Percentiles rank a stretch among this genome's conserved stretches.
Evolutionary conservation across 2,329 filamentous ascomycete species (phyloP).

Genomic region (Aschersonia sp.): DNA sequence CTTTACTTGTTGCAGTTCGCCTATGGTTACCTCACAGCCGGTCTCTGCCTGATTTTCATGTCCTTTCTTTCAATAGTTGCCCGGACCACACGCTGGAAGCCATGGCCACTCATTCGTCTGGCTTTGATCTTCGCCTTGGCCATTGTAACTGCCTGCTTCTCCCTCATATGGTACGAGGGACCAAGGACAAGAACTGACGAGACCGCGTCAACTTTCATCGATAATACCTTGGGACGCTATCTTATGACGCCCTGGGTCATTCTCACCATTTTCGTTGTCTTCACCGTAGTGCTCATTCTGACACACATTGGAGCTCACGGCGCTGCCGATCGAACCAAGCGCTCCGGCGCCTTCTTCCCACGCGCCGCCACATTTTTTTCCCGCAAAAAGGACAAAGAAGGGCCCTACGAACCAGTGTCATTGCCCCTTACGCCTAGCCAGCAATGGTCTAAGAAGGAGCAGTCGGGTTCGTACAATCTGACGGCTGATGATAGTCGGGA

Average conservation of each 20-base stretch:
- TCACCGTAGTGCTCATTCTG: constrained; percentile 15
- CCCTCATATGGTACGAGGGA: constrained; percentile 11
- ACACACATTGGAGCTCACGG: constrained; percentile 15
- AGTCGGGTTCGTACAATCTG: background rate
- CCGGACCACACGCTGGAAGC: constrained; percentile 14
- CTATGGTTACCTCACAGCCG: constrained; percentile 19
- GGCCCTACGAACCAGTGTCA: constrained; percentile 5
- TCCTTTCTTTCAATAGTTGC: constrained; percentile 15
- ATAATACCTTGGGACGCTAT: constrained; percentile 6
- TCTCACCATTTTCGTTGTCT: constrained; percentile 19
- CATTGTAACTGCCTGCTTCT: constrained; percentile 13
- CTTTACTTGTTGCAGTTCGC: constrained; percentile 13
- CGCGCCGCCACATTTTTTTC: background rate
- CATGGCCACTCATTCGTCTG: constrained; percentile 17
- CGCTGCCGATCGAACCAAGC: constrained; percentile 1
- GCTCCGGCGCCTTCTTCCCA: constrained; percentile 3
- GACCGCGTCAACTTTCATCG: background rate
- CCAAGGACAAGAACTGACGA: background rate
- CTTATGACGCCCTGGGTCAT: constrained; percentile 16
- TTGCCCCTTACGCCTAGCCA: constrained; percentile 1
- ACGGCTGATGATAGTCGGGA: background rate
- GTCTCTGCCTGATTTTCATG: constrained; percentile 17
- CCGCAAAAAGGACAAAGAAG: constrained; percentile 2
- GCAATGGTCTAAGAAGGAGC: background rate
- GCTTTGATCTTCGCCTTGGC: constrained; percentile 14